These are phyloP conservation scores for Ploettnerulaceae sp. DNA, from an alignment of 2,329 filamentous ascomycete genomes.

Conservation along the genomic window DNA sequence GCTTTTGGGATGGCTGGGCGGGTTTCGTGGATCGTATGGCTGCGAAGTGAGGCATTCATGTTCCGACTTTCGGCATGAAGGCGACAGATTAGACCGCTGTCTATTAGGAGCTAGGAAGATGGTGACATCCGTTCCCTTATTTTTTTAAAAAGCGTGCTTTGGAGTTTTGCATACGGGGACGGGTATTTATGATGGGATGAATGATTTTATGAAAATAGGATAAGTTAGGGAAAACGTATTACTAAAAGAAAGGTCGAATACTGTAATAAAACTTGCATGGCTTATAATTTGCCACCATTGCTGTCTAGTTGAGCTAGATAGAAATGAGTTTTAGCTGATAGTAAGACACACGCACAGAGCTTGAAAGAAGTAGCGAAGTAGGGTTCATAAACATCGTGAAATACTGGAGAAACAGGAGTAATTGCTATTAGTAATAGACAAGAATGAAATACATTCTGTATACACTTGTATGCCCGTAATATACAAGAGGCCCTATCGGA, in stretches of 20 bases:
- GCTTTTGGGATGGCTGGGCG: slow-evolving; percentile 36
- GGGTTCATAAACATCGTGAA: no score
- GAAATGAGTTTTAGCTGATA: no score
- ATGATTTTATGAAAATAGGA: background rate
- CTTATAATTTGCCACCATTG: background rate
- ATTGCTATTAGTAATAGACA: no score
- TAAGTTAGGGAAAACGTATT: background rate
- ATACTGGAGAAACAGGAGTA: no score
- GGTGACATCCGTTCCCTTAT: background rate
- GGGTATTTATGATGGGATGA: background rate
- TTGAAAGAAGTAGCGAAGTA: no score
- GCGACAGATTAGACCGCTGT: no score
- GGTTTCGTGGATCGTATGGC: slow-evolving; percentile 33
- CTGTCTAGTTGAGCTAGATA: background rate
- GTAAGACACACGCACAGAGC: no score
- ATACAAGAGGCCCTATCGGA: background rate
- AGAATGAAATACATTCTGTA: no score
- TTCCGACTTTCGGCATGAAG: background rate
- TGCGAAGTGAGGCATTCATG: background rate
- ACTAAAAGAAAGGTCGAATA: background rate
- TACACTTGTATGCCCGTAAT: background rate
- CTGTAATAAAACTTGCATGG: background rate
- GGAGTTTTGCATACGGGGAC: background rate
- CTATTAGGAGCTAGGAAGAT: no score
- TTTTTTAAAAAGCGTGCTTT: background rate